A percentile compares a stretch with the other conserved stretches of the same genome.
Evolutionary conservation across 768 basidiomycete species (phyloP).

Genomic region (Leccinum subtestaceum): DNA sequence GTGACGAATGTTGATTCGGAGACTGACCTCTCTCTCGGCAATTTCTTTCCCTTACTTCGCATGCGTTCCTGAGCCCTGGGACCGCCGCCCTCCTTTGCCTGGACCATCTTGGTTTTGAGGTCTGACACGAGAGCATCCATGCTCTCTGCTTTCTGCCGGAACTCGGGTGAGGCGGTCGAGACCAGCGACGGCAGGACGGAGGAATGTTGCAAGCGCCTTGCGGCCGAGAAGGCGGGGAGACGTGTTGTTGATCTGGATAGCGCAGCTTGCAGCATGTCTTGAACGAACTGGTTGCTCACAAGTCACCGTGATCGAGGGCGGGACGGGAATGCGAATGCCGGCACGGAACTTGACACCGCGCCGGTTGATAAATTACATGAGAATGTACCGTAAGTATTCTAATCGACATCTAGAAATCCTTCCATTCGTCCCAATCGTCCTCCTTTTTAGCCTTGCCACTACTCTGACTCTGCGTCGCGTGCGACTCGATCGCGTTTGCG

Average conservation of each 20-base stretch:
- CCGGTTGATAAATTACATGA: constrained; percentile 8
- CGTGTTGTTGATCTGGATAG: constrained; percentile 12
- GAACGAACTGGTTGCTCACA: not conserved
- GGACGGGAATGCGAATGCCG: constrained; percentile 3
- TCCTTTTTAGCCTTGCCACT: constrained; percentile 34
- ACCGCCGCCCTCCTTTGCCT: constrained; percentile 70
- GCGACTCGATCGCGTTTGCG: constrained; percentile 14
- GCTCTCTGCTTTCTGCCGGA: constrained; percentile 57
- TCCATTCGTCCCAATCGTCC: constrained; percentile 77
- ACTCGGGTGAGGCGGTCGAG: constrained; percentile 70
- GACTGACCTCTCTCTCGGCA: constrained; percentile 77
- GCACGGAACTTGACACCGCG: constrained; percentile 22
- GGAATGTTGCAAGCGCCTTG: constrained; percentile 55
- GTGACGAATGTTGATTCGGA: not conserved
- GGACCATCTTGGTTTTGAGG: constrained; percentile 55
- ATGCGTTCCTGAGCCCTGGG: constrained; percentile 71
- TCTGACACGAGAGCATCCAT: constrained; percentile 72
- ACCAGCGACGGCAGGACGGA: constrained; percentile 71
- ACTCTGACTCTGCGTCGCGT: constrained; percentile 7
- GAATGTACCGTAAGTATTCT: not conserved
- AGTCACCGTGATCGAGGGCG: not conserved
- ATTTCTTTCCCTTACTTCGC: constrained; percentile 73
- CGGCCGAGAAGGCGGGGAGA: constrained; percentile 3
- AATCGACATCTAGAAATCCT: constrained; percentile 59
- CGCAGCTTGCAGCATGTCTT: constrained; percentile 21